These are phyloP conservation scores for Dactylella cylindrospora DNA, from an alignment of 2,329 filamentous ascomycete species.

Conservation along the genomic window DNA sequence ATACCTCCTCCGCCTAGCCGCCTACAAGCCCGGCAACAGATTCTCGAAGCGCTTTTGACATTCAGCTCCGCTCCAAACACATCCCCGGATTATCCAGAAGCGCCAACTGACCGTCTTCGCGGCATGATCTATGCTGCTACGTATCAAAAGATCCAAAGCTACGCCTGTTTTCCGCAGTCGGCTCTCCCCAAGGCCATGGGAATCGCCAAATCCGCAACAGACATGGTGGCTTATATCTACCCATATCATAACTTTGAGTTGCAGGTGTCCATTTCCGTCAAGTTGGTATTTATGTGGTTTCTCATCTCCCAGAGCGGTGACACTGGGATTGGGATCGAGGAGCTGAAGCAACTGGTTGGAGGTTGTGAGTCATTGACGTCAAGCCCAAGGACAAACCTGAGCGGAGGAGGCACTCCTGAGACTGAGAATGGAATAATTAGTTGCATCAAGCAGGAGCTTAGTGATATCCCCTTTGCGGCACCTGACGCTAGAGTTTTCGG, in stretches of 20 bases:
- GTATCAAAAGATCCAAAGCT: slow-evolving; percentile 12
- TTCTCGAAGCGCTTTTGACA: slow-evolving; percentile 8
- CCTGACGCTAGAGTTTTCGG: background rate
- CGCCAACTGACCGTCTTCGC: slow-evolving; percentile 19
- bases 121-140: slow-evolving; percentile 30
- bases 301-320: background rate
- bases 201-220: background rate
- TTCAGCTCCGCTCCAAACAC: background rate
- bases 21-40: background rate
- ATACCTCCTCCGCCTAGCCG: background rate
- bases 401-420: too few relatives aligned
- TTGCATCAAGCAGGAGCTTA: slow-evolving; percentile 2
- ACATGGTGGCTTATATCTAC: slow-evolving; percentile 10
- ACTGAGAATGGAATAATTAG: background rate
- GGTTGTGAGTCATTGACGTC: background rate
- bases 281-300: slow-evolving; percentile 7
- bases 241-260: slow-evolving; percentile 22
- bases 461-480: background rate
- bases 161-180: background rate
- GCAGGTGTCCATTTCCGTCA: slow-evolving; percentile 18
- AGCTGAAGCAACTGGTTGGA: slow-evolving; percentile 1
- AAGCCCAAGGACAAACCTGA: too few relatives aligned
- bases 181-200: background rate
- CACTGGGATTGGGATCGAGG: background rate
- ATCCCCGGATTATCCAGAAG: slow-evolving; percentile 9